Evolutionary conservation across 192 early-diverging fungal species (phyloP), one percentile per base, ranked within the genome.

Genomic region (Entomortierella chlamydospora): DNA sequence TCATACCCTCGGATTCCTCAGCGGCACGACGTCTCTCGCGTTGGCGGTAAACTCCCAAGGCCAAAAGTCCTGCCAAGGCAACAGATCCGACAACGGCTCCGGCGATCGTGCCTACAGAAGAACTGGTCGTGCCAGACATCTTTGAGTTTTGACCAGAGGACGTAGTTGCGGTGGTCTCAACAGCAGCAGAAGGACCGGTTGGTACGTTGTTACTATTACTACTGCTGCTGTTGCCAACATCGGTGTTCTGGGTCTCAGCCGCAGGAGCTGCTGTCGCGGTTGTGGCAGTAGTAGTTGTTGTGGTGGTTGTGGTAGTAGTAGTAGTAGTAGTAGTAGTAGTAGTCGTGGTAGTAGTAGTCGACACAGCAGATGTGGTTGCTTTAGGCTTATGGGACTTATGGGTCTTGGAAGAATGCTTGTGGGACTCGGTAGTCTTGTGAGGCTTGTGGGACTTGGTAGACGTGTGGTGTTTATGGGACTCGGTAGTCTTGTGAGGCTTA

Each of bases 41-140:
- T 37, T 68, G 67, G 20, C 76, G 76, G 58, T 79, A 70, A 6
- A 70, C 68, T 5, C 57, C 68, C 18, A 79, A 31, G 26, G 76
- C 76, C 0, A 79, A 49, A 28, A 79, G 57, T 15, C 76, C 76
- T 22, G 29, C 68, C 7, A 79, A 45, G 7, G 68, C 68, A 4
- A 79, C 55, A 25, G 73, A 58, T 2, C 61, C 73, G 51, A 78
- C 73, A 20, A 69, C 59, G 1, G 61, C 73, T 2, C 73, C 73
- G 9, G 67, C 3, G 39, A 78, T 45, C 12, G 67, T 64, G 3
- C 42, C 57, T 13, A 59, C 5, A 7, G 73, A 58, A 1, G 73
- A 77, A 45, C 52, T 37, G 10, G 65, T 50, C 15, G 13, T 42
- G 41, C 73, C 73, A 28, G 65, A 51, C 73, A 77, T 68, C 60